Conservation (phyloP, 495 filamentous ascomycete species). For the Cetradonia linearis region DNA sequence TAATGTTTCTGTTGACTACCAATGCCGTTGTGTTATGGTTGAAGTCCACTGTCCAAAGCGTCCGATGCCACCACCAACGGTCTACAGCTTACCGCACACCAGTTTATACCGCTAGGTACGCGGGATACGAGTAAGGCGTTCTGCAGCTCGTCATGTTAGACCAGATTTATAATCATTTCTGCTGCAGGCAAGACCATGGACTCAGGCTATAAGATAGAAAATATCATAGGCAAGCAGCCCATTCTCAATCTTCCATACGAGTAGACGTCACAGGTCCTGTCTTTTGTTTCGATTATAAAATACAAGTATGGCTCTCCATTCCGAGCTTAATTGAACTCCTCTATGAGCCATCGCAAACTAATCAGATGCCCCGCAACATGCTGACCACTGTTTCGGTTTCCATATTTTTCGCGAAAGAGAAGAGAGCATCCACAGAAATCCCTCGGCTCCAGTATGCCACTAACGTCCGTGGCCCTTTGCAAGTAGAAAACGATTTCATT, state of each 20-base stretch:
- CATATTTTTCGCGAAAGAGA: slow-evolving; percentile 9
- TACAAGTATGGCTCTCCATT: slow-evolving; percentile 2
- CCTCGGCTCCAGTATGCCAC: not conserved
- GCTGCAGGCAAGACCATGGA: not conserved
- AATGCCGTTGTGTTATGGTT: not conserved
- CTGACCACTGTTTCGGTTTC: not conserved
- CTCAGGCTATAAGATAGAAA: not conserved
- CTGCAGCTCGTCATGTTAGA: not conserved
- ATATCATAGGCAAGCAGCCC: not conserved
- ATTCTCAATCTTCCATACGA: not conserved
- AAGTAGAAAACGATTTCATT: slow-evolving; percentile 4
- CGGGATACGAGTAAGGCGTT: too few species aligned
- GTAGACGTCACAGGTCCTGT: slow-evolving; percentile 8
- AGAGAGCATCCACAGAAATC: slow-evolving; percentile 10
- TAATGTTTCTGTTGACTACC: too few species aligned
- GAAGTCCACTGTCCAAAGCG: not conserved
- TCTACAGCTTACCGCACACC: too few species aligned
- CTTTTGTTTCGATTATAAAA: slow-evolving; percentile 8
- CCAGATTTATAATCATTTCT: not conserved
- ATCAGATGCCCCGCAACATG: not conserved
- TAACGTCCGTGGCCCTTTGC: not conserved
- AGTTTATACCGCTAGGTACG: too few species aligned
- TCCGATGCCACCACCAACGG: too few species aligned
- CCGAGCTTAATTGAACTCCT: not conserved
- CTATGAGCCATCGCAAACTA: slow-evolving; percentile 5